Percentiles rank a stretch among this genome's conserved stretches.
Evolutionary conservation across 2,329 filamentous ascomycete genomes (phyloP).

Genomic region (Cucurbitaria berberidis): DNA sequence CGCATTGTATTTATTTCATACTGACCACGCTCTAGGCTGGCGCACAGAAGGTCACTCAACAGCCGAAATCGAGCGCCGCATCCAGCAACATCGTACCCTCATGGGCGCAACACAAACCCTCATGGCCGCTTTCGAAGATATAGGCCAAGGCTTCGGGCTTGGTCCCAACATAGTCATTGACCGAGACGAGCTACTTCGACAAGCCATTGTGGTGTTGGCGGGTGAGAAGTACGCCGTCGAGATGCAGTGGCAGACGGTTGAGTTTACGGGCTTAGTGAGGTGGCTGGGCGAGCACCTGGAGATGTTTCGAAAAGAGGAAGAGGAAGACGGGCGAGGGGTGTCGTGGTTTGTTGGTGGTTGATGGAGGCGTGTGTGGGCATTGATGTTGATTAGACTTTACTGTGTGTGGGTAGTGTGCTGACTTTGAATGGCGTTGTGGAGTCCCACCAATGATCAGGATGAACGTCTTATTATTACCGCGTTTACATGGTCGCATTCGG

Average conservation of each 20-base stretch:
- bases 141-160: slow-evolving; percentile 32
- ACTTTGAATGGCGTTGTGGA: slow-evolving; percentile 1
- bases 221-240: slow-evolving; percentile 40
- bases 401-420: slow-evolving; percentile 9
- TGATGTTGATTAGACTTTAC: slow-evolving; percentile 11
- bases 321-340: slow-evolving; percentile 35
- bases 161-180: slow-evolving; percentile 24
- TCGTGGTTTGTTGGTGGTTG: slow-evolving; percentile 36
- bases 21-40: slow-evolving; percentile 33
- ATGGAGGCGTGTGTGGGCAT: slow-evolving; percentile 5
- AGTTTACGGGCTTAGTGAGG: slow-evolving; percentile 35
- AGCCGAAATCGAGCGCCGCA: slow-evolving; percentile 40
- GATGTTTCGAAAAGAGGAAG: slow-evolving; percentile 33
- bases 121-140: slow-evolving; percentile 39
- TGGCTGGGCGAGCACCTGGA: slow-evolving; percentile 40
- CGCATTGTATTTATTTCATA: neutral
- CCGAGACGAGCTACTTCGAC: slow-evolving; percentile 41
- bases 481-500: slow-evolving; percentile 13
- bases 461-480: slow-evolving; percentile 3
- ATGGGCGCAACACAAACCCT: slow-evolving; percentile 43
- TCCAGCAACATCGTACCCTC: slow-evolving; percentile 41
- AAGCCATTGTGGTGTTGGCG: slow-evolving; percentile 42
- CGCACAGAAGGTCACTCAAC: slow-evolving; percentile 34
- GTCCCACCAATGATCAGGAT: neutral
- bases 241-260: slow-evolving; percentile 41